These are phyloP conservation scores for Oehlia diaphana DNA, from an alignment of 192 early-diverging fungal species.

Conservation along the genomic window DNA sequence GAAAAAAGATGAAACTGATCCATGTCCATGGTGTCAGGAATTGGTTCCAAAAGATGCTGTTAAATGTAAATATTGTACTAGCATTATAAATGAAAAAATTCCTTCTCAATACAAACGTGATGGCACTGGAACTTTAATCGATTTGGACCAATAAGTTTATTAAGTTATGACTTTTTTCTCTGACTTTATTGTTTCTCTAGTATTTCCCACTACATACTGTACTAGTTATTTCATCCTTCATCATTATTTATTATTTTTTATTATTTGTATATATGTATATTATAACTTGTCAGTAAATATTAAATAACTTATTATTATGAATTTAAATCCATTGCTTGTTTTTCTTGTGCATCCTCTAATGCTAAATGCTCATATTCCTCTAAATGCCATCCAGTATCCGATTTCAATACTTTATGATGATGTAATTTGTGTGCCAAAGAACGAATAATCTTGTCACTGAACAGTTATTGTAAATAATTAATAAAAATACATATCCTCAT, in stretches of 20 bases:
- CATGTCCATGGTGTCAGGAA: constrained; percentile 44
- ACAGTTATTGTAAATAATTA: neutral
- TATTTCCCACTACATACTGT: no score
- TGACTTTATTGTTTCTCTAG: no score
- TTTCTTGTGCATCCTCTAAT: constrained; percentile 36
- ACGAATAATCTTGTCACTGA: constrained; percentile 64
- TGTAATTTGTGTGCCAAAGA: constrained; percentile 83
- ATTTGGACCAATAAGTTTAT: neutral
- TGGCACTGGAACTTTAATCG: neutral
- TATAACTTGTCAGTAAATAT: neutral
- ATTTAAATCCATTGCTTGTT: neutral
- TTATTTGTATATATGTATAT: no score
- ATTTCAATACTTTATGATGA: constrained; percentile 65
- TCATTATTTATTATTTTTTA: no score
- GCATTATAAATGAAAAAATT: constrained; percentile 45
- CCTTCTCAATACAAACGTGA: constrained; percentile 25
- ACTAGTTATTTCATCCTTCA: no score
- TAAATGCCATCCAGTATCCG: constrained; percentile 74
- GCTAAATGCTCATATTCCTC: constrained; percentile 78
- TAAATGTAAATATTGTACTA: constrained; percentile 47
- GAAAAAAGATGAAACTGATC: neutral
- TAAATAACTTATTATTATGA: neutral
- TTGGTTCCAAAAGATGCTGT: constrained; percentile 38
- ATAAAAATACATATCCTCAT: constrained; percentile 18
- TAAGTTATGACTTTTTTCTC: no score